phyloP scores from a whole-genome alignment of 805 yeast species.

The Torulaspora delbrueckii region DNA sequence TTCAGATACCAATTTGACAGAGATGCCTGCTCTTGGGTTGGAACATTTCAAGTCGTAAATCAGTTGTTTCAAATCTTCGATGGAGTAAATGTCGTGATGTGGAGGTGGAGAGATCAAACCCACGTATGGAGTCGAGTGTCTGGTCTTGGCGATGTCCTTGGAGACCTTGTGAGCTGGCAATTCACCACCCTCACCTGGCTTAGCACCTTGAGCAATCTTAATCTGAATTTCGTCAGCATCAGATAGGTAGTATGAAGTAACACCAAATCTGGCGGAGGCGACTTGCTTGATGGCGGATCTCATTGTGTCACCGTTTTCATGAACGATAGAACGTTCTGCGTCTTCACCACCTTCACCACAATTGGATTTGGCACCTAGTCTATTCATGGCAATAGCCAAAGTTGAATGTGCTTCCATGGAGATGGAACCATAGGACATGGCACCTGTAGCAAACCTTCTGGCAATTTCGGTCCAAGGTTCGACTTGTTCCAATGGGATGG shows the following conservation, averaged over 20 bases:
- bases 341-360: conserved; percentile 99
- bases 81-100: conserved; percentile 96
- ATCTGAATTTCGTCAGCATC: conserved; percentile 98
- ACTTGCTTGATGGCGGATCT: conserved; percentile 97
- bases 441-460: conserved; percentile 97
- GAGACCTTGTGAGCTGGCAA: conserved; percentile 92
- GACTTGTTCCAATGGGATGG: conserved; percentile 94
- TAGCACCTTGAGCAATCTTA: conserved; percentile 99
- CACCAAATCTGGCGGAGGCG: conserved; percentile 98
- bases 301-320: conserved; percentile 92
- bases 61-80: conserved; percentile 94
- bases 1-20: conserved; percentile 94
- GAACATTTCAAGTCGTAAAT: conserved; percentile 95
- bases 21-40: conserved; percentile 94
- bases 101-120: conserved; percentile 98
- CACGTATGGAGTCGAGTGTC: conserved; percentile 95
- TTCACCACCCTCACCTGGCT: conserved; percentile 99
- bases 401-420: conserved; percentile 99
- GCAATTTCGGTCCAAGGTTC: conserved; percentile 99
- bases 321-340: conserved; percentile 75
- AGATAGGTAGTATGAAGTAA: conserved; percentile 86
- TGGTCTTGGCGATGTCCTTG: conserved; percentile 80
- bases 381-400: conserved; percentile 95
- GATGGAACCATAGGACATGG: conserved; percentile 98
- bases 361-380: conserved; percentile 95